Evolutionary conservation across 108 stramenopile genomes (phyloP).

Genomic region (Cylindrotheca fusiformis): DNA sequence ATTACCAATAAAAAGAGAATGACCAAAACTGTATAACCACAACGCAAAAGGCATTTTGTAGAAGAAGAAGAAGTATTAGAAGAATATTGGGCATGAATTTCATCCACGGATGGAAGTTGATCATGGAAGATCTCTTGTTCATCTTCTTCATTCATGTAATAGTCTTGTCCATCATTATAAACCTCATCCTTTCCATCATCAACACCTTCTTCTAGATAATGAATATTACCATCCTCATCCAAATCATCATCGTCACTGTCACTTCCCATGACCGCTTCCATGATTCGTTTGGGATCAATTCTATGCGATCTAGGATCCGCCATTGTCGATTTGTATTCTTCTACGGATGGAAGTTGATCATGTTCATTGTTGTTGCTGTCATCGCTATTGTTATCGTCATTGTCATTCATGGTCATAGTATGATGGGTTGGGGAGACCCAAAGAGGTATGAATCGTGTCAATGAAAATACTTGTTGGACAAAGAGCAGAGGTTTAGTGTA

Average conservation of each 20-base stretch:
- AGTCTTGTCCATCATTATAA: neutral
- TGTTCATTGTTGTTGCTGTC: neutral
- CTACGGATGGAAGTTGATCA: conserved; percentile 12
- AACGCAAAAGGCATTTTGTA: neutral
- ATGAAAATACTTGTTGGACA: too few relatives aligned
- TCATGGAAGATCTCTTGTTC: conserved; percentile 2
- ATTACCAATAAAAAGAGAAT: neutral
- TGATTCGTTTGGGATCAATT: neutral
- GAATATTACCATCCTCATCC: neutral
- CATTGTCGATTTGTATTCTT: conserved; percentile 9
- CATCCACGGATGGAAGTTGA: conserved; percentile 8
- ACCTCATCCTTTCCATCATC: neutral
- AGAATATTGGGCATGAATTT: conserved; percentile 4
- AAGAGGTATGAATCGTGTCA: too few relatives aligned
- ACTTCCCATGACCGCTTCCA: conserved; percentile 1
- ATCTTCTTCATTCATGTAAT: neutral
- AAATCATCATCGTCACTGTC: conserved; percentile 8
- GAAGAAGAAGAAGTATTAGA: neutral
- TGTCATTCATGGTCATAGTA: too few relatives aligned
- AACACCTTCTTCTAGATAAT: neutral
- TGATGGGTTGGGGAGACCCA: too few relatives aligned
- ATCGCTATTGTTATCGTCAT: neutral
- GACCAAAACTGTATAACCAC: neutral
- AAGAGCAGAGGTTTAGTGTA: too few relatives aligned
- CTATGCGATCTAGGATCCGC: neutral